A percentile compares a stretch with the other conserved stretches of the same genome.
Conservation (phyloP, 2,329 filamentous ascomycete genomes). For the Colletotrichum destructivum region DNA sequence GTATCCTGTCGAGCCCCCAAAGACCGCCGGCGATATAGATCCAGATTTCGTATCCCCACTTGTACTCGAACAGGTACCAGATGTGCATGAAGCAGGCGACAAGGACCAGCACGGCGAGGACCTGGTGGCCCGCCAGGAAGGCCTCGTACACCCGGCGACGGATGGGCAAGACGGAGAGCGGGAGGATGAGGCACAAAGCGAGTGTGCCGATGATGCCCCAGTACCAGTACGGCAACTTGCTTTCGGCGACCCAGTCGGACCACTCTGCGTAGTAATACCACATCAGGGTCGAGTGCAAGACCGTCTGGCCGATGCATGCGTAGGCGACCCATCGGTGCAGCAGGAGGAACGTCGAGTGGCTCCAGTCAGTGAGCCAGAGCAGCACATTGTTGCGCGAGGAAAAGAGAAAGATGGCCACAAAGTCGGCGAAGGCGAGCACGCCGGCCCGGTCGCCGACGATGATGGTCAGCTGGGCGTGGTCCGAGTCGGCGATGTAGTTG, state of each 20-base stretch:
- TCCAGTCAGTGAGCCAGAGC: conserved; percentile 55
- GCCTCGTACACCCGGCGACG: conserved; percentile 52
- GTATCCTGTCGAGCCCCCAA: conserved; percentile 51
- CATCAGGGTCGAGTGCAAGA: conserved; percentile 53
- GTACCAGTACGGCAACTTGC: conserved; percentile 49
- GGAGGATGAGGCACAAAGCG: conserved; percentile 47
- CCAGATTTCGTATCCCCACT: conserved; percentile 57
- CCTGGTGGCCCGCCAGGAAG: conserved; percentile 53
- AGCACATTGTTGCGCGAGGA: conserved; percentile 54
- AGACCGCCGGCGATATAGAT: conserved; percentile 50
- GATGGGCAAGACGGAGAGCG: conserved; percentile 48
- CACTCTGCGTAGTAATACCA: conserved; percentile 23
- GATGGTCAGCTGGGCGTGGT: conserved; percentile 48
- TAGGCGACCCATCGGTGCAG: conserved; percentile 55
- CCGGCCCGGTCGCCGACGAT: conserved; percentile 54
- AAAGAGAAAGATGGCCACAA: conserved; percentile 52
- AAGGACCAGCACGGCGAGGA: conserved; percentile 52
- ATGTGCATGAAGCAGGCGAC: conserved; percentile 55
- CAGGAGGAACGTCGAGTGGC: conserved; percentile 53
- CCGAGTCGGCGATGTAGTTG: conserved; percentile 41
- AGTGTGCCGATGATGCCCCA: conserved; percentile 54
- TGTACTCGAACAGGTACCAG: conserved; percentile 52
- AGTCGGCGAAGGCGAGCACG: conserved; percentile 52
- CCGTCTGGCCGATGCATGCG: conserved; percentile 46
- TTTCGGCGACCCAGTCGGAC: conserved; percentile 6